Percentiles rank a stretch among this genome's conserved stretches.
Conservation (phyloP, 2,329 filamentous ascomycete genomes). For the Trichoderma koningii region DNA sequence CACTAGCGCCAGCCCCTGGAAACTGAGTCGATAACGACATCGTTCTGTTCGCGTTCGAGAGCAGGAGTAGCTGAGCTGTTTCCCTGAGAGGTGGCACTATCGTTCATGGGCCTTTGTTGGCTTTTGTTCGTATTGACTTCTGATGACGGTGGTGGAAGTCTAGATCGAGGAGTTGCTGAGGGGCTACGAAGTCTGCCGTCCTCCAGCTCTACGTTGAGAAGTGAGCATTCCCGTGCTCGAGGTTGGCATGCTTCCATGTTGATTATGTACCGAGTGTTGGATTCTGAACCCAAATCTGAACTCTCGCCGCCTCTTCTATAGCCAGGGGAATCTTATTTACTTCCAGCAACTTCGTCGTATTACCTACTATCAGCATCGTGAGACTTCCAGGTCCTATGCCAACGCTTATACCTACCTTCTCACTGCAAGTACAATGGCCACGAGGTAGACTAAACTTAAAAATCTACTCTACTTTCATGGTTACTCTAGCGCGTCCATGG, state of each 20-base stretch:
- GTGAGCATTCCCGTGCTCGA: neutral
- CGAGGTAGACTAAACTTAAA: constrained; percentile 8
- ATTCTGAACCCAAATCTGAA: too few relatives aligned
- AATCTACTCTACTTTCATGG: constrained; percentile 23
- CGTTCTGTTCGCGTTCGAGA: neutral
- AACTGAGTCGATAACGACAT: neutral
- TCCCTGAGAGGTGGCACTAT: neutral
- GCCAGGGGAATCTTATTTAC: too few relatives aligned
- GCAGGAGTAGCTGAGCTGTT: neutral
- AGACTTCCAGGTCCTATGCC: neutral
- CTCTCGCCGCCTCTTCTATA: too few relatives aligned
- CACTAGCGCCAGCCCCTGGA: constrained; percentile 3
- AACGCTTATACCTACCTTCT: neutral
- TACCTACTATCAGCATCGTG: neutral
- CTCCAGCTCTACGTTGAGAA: neutral
- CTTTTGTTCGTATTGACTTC: neutral
- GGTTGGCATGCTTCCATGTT: too few relatives aligned
- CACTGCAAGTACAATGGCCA: neutral
- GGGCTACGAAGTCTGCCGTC: neutral
- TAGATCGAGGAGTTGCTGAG: neutral
- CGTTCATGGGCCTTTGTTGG: neutral
- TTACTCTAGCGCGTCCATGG: constrained; percentile 1
- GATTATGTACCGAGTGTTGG: too few relatives aligned
- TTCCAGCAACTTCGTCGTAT: too few relatives aligned
- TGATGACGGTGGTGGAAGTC: too few relatives aligned